A percentile compares a stretch with the other conserved stretches of the same genome.
Conservation (phyloP, 345 rosid genomes). For the Gossypium anomalum region DNA sequence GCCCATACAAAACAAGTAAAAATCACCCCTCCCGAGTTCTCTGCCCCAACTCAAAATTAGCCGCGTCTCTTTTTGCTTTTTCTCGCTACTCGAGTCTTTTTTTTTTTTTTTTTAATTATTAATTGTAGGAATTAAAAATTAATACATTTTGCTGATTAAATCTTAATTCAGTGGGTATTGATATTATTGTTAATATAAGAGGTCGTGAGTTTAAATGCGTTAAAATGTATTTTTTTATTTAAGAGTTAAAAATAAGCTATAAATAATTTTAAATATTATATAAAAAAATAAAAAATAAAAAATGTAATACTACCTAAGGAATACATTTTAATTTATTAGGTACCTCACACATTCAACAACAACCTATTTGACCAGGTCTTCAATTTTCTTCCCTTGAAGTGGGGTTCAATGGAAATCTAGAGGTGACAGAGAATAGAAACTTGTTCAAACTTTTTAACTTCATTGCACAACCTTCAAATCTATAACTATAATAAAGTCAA, state of each 20-base stretch:
- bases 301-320: too few species aligned
- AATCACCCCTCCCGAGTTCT: too few species aligned
- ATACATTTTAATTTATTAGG: background rate
- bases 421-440: conserved; percentile 10
- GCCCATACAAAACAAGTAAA: too few species aligned
- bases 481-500: background rate
- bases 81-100: too few species aligned
- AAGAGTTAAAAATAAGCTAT: too few species aligned
- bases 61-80: too few species aligned
- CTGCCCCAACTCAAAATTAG: too few species aligned
- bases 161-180: too few species aligned
- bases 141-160: too few species aligned
- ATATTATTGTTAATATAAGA: accelerated
- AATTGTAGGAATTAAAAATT: too few species aligned
- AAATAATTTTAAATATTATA: conserved; percentile 17
- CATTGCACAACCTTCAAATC: background rate
- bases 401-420: conserved; percentile 74
- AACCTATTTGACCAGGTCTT: conserved; percentile 97
- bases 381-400: conserved; percentile 83
- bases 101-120: too few species aligned
- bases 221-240: conserved; percentile 41
- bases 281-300: conserved; percentile 33
- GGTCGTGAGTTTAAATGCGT: background rate
- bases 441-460: background rate
- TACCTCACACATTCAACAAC: background rate